Evolutionary conservation across 306 rosid genomes (phyloP), one percentile per base, ranked within the genome.

Genomic region (Prunus mongolica): DNA sequence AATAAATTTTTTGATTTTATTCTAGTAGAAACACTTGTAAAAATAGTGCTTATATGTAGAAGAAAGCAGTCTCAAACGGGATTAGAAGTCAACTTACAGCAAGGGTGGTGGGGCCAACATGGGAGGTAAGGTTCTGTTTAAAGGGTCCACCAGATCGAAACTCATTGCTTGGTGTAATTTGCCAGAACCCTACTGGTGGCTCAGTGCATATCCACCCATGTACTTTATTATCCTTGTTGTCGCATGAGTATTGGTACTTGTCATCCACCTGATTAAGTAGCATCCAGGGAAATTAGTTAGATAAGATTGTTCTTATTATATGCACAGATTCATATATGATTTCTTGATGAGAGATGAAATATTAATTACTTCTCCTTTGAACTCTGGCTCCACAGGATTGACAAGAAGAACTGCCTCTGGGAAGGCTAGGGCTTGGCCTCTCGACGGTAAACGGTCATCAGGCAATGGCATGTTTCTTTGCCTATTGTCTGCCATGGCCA

Each of bases 391-490:
- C 3, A 86, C 1, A 14, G 89, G 89, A 68, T 83, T 72, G 2
- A 78, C 50, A 28, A 86, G 85, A 13, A 77, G 75, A 28, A 82
- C 89, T 28, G 89, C 89, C 75, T 86, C 89, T 2, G 89, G 87
- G 80, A 80, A 82, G 20, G 84, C 89, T 8, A 83, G 56, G 66
- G 80, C 75, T 67, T 77, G 83, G 12, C 89, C 89, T 74, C 87
- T 81, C 5, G 81, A 83, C 3, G 85, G 85, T 64, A 32, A 27
- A 44, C 87, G 80, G 72, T 86, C 89, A 5, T 83, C 89, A 5
- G 89, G 87, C 30, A 67, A 64, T 0, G 89, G 89, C 87, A 86
- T 86, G 58, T 44, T 51, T 71, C 89, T 77, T 46, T 86, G 81
- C 73, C 87, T 70, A 9, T 80, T 61, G 52, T 86, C 89, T 27